Percentiles rank a stretch among this genome's conserved stretches.
phyloP scores from a whole-genome alignment of 257 asterid genomes.

The Solanum virginianum region DNA sequence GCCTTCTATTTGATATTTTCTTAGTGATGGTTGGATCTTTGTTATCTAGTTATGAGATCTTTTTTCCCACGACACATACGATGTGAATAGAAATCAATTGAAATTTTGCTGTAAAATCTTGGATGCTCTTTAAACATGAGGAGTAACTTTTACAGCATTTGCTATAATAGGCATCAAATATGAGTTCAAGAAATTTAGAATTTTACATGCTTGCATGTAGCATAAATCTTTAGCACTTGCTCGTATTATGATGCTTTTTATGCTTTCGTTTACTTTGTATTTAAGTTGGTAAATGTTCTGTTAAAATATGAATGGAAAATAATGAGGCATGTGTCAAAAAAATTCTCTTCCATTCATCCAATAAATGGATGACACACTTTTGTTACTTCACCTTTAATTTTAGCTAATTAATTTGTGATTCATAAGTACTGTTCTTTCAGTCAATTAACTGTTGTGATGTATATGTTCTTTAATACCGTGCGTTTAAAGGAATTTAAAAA shows the following conservation, averaged over 20 bases:
- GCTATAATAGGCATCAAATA: not conserved
- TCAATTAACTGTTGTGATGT: not conserved
- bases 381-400: not conserved
- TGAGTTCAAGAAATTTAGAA: not conserved
- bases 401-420: not conserved
- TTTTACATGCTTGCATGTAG: not conserved
- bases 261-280: not conserved
- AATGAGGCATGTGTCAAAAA: not conserved
- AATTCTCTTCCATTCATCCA: not conserved
- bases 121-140: not conserved
- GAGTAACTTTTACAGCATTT: not conserved
- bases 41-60: not conserved
- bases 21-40: not conserved
- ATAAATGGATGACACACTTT: not conserved
- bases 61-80: not conserved
- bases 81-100: not conserved
- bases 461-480: not conserved
- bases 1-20: not conserved
- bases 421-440: not conserved
- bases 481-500: not conserved
- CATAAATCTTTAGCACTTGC: not conserved
- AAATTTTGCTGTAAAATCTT: not conserved
- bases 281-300: not conserved
- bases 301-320: not conserved
- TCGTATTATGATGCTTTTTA: not conserved